Evolutionary conservation across 768 basidiomycete genomes (phyloP), one percentile per base, ranked within the genome.

Genomic region (Cystoderma amianthinum): DNA sequence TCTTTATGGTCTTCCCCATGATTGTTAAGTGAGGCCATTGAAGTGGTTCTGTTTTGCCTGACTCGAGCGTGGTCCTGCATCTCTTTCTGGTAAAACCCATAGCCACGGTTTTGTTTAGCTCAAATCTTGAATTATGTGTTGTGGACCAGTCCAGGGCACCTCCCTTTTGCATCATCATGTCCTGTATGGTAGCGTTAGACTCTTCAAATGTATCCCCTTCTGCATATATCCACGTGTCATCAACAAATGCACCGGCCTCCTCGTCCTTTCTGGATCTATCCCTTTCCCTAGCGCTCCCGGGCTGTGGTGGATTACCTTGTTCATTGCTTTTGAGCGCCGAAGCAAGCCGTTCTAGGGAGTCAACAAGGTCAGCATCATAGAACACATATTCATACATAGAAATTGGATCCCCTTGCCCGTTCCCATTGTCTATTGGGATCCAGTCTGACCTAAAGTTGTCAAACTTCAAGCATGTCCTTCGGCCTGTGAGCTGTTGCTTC

Each of bases 81-180:
- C 4, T 2, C 15, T 16, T 36, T 12, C 38, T 36, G n/a, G 44
- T 42, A 36, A 53, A 54, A 46, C 61, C 55, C 33, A 61, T 52
- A 0, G 58, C 36, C 6, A 48, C 56, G 0, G 55, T 41, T 47
- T 68, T 68, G 20, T 45, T 40, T 1, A 62, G 41, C 37, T 62
- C 58, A 36, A 60, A 66, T 19, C 38, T 39, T 0, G 54, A 63
- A 49, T 61, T 58, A 44, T 63, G 62, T 0, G 36, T 28, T 0
- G 5, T 1, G 2, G 50, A 42, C 61, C 63, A 65, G 1, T 56
- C 39, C 4, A 53, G 46, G 7, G 42, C 55, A 0, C 61, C 62
- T 0, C 30, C 48, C 2, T n/a, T 3, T 10, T 40, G 23, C 2
- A 52, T 39, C 32, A 69, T 55, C 47, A 69, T 56, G 25, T 48